Evolutionary conservation across 495 filamentous ascomycete genomes (phyloP).

Genomic region (Neurospora sp.): DNA sequence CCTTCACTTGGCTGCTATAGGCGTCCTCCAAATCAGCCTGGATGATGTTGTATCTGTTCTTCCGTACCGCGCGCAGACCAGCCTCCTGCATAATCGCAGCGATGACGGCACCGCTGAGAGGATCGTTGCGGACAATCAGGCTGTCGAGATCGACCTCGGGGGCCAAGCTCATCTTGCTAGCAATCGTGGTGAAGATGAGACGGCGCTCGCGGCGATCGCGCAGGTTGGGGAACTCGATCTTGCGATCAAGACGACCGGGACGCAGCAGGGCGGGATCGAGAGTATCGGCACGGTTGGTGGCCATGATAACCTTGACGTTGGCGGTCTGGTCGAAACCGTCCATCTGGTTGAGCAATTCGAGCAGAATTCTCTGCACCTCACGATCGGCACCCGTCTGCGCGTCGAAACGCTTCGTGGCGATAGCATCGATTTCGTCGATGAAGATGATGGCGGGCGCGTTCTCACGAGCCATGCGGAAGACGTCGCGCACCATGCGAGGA

Average conservation of each 20-base stretch:
- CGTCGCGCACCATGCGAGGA: conserved; percentile 96
- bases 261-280: conserved; percentile 89
- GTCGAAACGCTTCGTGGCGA: conserved; percentile 97
- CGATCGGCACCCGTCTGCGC: conserved; percentile 95
- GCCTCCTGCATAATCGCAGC: conserved; percentile 99
- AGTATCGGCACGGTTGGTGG: conserved; percentile 95
- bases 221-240: conserved; percentile 94
- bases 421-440: conserved; percentile 98
- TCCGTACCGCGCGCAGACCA: conserved; percentile 85
- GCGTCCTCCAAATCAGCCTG: conserved; percentile 93
- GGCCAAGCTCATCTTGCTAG: conserved; percentile 88
- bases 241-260: conserved; percentile 89
- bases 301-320: conserved; percentile 99
- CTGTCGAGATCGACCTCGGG: conserved; percentile 95
- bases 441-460: conserved; percentile 98
- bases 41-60: conserved; percentile 98
- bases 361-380: conserved; percentile 94
- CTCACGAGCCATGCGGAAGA: conserved; percentile 97
- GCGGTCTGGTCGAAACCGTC: conserved; percentile 97
- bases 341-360: conserved; percentile 98
- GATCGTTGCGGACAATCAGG: conserved; percentile 92
- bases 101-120: conserved; percentile 88
- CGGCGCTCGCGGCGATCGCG: conserved; percentile 87
- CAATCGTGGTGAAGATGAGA: conserved; percentile 93
- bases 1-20: conserved; percentile 91